phyloP scores from a whole-genome alignment of 2,329 filamentous ascomycete species.

The Neoarthrinium moseri region DNA sequence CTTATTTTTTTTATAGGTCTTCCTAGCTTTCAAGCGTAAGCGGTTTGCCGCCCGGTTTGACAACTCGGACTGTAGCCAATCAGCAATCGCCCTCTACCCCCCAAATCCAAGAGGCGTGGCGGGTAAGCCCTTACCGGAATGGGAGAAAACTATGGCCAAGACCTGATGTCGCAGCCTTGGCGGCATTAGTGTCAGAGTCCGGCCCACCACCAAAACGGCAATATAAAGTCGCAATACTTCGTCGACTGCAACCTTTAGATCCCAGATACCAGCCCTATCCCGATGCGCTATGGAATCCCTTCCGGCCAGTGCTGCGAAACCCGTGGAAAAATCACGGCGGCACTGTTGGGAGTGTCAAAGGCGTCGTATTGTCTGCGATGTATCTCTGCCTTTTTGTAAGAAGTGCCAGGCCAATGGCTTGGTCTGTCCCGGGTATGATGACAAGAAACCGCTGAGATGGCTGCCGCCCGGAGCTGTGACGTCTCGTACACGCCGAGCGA shows the following conservation, averaged over 20 bases:
- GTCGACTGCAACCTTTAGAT: background rate
- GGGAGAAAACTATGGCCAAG: slow-evolving; percentile 4
- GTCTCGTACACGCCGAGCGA: slow-evolving; percentile 22
- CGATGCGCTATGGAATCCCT: background rate
- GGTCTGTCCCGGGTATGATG: slow-evolving; percentile 37
- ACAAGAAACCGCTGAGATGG: slow-evolving; percentile 37
- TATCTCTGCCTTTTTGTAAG: slow-evolving; percentile 31
- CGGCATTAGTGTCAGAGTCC: background rate
- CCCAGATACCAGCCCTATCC: background rate
- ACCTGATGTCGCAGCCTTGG: background rate
- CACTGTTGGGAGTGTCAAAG: slow-evolving; percentile 43
- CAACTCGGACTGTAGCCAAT: too few species aligned
- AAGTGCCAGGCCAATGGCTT: slow-evolving; percentile 31
- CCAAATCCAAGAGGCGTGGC: too few species aligned
- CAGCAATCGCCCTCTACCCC: too few species aligned
- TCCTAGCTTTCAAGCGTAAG: too few species aligned
- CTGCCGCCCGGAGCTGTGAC: slow-evolving; percentile 35
- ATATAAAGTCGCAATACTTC: slow-evolving; percentile 6
- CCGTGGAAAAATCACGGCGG: slow-evolving; percentile 10
- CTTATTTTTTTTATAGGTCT: too few species aligned
- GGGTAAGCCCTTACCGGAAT: too few species aligned
- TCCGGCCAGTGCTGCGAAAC: background rate
- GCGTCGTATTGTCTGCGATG: slow-evolving; percentile 39
- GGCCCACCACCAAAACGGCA: background rate
- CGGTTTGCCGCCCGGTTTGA: too few species aligned